Evolutionary conservation across 352 stramenopile species (phyloP), one percentile per base, ranked within the genome.

Genomic region (Thraustochytrium aureum): DNA sequence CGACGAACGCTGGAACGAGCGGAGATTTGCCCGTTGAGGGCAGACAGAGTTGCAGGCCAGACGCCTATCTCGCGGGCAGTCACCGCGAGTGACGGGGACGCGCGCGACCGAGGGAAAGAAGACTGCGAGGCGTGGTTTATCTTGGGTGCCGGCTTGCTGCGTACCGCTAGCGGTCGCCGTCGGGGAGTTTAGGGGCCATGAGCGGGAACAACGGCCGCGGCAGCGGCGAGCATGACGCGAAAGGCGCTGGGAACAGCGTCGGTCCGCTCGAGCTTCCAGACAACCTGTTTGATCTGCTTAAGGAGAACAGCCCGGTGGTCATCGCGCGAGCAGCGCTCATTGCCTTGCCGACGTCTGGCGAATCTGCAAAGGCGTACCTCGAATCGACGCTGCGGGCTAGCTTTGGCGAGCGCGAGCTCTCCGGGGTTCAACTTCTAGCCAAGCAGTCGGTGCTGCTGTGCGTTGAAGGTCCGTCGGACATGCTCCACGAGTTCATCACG

Each of bases 201-300:
- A n/a, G n/a, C n/a, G n/a, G n/a, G n/a, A n/a, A n/a, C n/a, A 56
- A 56, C 17, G 47, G 47, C 47, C 47, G 26, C 17, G 26, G 47
- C 47, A 56, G 47, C 47, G 47, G 47, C 17, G 47, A n/a, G n/a
- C n/a, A n/a, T n/a, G 47, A 56, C 47, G 47, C 47, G 17, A 26
- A 56, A 17, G 47, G 47, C 47, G 26, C 17, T 17, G 17, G 17
- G 26, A 56, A 17, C 17, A 26, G 17, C 17, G 47, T 56, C 17
- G 26, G 26, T 17, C 69, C 69, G 3, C 69, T 79, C 37, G 47
- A 62, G n/a, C 37, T 79, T 45, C 69, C 69, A 50, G 69, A 79
- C 2, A 74, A 56, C 37, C 38, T 79, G 26, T 50, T 79, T 3
- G 69, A 2, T 26, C 30, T 79, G 59, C 37, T 50, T n/a, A n/a